Conservation (phyloP, 1,284 basidiomycete species). For the Chalciporus piperatoides region DNA sequence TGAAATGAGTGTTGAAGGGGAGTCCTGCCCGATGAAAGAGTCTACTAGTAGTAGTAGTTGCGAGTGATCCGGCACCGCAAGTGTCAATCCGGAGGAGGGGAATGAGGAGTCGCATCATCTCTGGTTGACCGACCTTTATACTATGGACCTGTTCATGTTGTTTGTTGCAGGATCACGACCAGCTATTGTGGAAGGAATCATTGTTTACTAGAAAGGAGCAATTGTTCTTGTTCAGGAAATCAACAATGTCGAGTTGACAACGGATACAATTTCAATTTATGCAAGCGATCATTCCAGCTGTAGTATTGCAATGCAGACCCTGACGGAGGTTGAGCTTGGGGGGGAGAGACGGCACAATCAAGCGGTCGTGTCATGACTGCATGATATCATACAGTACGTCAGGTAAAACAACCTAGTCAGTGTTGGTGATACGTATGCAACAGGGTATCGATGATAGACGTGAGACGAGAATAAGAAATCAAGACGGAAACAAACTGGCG, state of each 20-base stretch:
- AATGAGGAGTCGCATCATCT: background rate
- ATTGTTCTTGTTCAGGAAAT: background rate
- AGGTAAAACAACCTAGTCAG: slow-evolving; percentile 29
- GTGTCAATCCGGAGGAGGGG: slow-evolving; percentile 1
- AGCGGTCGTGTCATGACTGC: background rate
- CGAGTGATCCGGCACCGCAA: slow-evolving; percentile 25
- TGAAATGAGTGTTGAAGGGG: slow-evolving; percentile 7
- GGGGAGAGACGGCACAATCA: too few relatives aligned
- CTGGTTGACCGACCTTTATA: slow-evolving; percentile 17
- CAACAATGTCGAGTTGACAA: background rate
- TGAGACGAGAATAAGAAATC: slow-evolving; percentile 28
- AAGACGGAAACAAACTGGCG: slow-evolving; percentile 22
- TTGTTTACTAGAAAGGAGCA: background rate
- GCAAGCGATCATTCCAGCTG: too few relatives aligned
- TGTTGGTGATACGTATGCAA: slow-evolving; percentile 37
- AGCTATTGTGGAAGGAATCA: background rate
- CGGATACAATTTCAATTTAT: background rate
- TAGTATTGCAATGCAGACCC: too few relatives aligned
- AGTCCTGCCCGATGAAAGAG: slow-evolving; percentile 19
- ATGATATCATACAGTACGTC: slow-evolving; percentile 29
- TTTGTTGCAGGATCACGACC: background rate
- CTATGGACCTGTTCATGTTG: background rate
- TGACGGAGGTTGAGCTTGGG: too few relatives aligned
- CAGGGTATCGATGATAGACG: slow-evolving; percentile 34
- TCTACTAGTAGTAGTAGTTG: slow-evolving; percentile 8